Percentiles rank a stretch among this genome's conserved stretches.
Evolutionary conservation across 2,329 filamentous ascomycete genomes (phyloP).

Genomic region (Cytospora leucostoma): DNA sequence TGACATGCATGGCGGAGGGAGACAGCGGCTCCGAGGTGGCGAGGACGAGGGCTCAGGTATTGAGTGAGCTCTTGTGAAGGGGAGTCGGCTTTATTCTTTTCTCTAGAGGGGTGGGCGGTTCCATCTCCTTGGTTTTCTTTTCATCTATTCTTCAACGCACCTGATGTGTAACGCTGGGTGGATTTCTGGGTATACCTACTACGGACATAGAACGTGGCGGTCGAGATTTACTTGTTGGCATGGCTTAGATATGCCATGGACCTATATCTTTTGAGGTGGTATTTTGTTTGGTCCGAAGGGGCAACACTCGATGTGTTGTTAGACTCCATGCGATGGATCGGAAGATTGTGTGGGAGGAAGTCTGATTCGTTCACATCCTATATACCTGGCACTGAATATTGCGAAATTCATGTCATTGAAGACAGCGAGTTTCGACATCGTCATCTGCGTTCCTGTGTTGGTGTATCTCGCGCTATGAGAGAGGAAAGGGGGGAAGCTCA

Average conservation of each 20-base stretch:
- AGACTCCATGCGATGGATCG: too few species aligned
- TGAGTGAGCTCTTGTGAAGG: slow-evolving; percentile 52
- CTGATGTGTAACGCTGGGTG: not conserved
- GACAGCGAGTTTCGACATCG: too few species aligned
- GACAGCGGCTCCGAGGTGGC: slow-evolving; percentile 58
- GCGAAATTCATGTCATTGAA: too few species aligned
- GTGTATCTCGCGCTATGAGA: too few species aligned
- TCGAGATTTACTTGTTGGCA: not conserved
- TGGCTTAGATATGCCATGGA: not conserved
- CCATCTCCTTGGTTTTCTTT: not conserved
- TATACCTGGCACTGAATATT: too few species aligned
- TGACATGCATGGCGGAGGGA: slow-evolving; percentile 58
- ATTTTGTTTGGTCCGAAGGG: too few species aligned
- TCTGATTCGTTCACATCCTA: too few species aligned
- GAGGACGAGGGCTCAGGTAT: slow-evolving; percentile 58
- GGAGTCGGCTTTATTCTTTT: not conserved
- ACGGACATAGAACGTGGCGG: not conserved
- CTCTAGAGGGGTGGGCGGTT: not conserved
- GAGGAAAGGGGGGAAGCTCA: too few species aligned
- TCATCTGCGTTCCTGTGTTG: too few species aligned
- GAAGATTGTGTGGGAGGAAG: too few species aligned
- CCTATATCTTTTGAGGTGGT: too few species aligned
- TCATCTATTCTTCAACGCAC: not conserved
- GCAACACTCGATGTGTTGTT: too few species aligned
- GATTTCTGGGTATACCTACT: not conserved